Evolutionary conservation across 805 yeast genomes (phyloP).

Genomic region (Kuraishia piskuri): DNA sequence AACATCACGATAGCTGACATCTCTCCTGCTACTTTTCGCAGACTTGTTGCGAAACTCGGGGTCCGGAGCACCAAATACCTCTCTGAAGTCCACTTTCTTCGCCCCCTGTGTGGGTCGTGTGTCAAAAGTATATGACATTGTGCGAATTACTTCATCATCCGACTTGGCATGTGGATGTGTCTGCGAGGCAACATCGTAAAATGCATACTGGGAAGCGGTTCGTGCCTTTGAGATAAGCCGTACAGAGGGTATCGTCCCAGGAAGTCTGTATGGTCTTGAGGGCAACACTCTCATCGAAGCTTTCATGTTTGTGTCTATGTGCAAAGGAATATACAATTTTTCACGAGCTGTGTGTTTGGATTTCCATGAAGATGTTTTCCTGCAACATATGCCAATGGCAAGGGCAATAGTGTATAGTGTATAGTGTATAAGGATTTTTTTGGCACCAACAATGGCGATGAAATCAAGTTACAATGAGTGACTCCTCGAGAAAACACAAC

Average conservation of each 20-base stretch:
- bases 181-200: slow-evolving; percentile 3
- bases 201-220: background rate
- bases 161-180: slow-evolving; percentile 6
- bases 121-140: slow-evolving; percentile 13
- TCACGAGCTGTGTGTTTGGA: background rate
- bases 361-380: no score
- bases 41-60: slow-evolving; percentile 17
- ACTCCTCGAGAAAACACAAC: no score
- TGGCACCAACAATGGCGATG: no score
- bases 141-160: slow-evolving; percentile 5
- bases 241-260: background rate
- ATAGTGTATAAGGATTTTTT: no score
- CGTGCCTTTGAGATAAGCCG: background rate
- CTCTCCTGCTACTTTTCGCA: slow-evolving; percentile 24
- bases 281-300: background rate
- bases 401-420: no score
- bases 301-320: background rate
- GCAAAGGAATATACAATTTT: no score
- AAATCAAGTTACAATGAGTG: no score
- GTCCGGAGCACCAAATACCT: slow-evolving; percentile 21
- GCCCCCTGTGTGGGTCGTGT: slow-evolving; percentile 12
- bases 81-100: slow-evolving; percentile 14
- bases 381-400: no score
- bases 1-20: slow-evolving; percentile 24
- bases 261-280: background rate